Conservation (phyloP, 352 stramenopile genomes). For the Globisporangium cystogenes region DNA sequence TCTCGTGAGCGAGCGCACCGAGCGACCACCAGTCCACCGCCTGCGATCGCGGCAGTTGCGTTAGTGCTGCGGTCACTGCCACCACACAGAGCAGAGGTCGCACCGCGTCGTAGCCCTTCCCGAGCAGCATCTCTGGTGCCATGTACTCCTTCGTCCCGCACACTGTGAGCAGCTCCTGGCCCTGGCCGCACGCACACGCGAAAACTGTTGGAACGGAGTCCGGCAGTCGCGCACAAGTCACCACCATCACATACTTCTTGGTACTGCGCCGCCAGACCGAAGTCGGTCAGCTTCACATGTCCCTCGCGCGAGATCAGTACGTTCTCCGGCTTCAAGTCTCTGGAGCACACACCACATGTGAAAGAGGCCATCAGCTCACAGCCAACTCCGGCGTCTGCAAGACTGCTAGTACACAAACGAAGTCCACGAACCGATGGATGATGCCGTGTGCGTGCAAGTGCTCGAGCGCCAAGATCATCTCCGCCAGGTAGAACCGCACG, state of each 20-base stretch:
- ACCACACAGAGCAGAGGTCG: neutral
- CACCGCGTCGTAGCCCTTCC: conserved; percentile 79
- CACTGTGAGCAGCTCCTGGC: conserved; percentile 65
- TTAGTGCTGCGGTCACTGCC: neutral
- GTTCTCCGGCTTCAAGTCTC: conserved; percentile 91
- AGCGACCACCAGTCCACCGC: conserved; percentile 85
- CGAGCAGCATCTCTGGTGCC: conserved; percentile 79
- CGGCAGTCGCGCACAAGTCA: no score
- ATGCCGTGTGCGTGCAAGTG: conserved; percentile 78
- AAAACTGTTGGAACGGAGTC: neutral
- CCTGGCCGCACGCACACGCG: conserved; percentile 13
- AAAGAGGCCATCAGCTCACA: neutral
- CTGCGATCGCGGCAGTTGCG: conserved; percentile 13
- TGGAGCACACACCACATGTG: conserved; percentile 9
- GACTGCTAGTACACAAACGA: neutral
- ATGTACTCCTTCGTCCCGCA: conserved; percentile 87
- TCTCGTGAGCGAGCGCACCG: conserved; percentile 73
- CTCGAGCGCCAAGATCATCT: conserved; percentile 82
- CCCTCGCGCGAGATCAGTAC: conserved; percentile 88
- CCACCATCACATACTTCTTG: no score
- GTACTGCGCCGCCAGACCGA: conserved; percentile 82
- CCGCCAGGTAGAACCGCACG: conserved; percentile 72
- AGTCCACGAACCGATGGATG: conserved; percentile 58
- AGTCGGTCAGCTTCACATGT: conserved; percentile 90
- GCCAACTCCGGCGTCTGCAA: neutral